Evolutionary conservation across 805 yeast species (phyloP), one percentile per base, ranked within the genome.

Genomic region (Scheffersomyces spartinae): DNA sequence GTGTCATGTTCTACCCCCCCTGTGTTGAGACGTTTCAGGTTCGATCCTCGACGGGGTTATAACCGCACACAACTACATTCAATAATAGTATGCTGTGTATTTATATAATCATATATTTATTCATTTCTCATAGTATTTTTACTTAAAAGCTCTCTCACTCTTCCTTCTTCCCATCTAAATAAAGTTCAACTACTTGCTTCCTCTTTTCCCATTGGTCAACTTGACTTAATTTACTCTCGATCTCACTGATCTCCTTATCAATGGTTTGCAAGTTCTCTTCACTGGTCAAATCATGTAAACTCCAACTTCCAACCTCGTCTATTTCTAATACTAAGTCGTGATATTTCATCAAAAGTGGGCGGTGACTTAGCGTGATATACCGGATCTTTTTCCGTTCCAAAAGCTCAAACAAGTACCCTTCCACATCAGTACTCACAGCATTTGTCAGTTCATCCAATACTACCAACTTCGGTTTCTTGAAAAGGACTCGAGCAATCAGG

Each of bases 381-480:
- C 93, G 79, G 47, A 83, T 78, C 22, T 71, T 67, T 41, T 74
- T 74, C 29, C 55, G 60, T 41, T 73, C 79, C 50, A 85, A 62
- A 35, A 76, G 48, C 43, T 82, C 93, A 52, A 84, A 85, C 26
- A 85, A 59, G 31, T 74, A 71, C 35, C 86, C 95, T 49, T 85
- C 96, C 49, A 80, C 82, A 49, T 85, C 96, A 23, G 77, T 77
- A 26, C 84, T 72, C 8, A 85, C 85, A 1, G 96, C 95, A 45
- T 84, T 82, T 4, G 96, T 85, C n/a, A 93, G 81, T 52, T 85
- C 96, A 52, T 85, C 96, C 33, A 85, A 64, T 3, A 85, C 71
- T 3, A 85, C 84, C 49, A 82, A 82, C 45, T 69, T 67, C 24
- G 94, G 94, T 27, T 69, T 68, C 45, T 79, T 82, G 55, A 77